Conservation (phyloP, 1,139 yeast species). For the Hyphopichia fennica region DNA sequence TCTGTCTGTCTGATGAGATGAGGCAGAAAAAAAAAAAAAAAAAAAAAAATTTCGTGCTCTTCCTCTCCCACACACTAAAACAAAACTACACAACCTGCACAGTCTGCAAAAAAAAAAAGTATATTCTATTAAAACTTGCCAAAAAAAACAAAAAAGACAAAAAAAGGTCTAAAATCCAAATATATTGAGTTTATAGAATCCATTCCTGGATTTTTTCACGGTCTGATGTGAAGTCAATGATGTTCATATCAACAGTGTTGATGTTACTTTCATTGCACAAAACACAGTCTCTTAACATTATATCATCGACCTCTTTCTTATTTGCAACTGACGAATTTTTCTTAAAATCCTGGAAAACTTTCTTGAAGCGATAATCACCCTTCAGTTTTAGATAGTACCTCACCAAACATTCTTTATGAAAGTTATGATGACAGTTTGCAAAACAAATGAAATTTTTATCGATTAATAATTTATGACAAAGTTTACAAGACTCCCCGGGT, state of each 20-base stretch:
- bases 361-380: constrained; percentile 68
- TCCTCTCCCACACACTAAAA: neutral
- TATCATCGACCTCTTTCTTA: constrained; percentile 53
- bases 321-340: constrained; percentile 31
- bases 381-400: constrained; percentile 56
- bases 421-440: constrained; percentile 83
- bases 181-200: constrained; percentile 17
- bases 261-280: constrained; percentile 79
- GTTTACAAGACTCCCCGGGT: constrained; percentile 81
- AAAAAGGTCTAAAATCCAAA: neutral
- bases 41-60: neutral
- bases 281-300: constrained; percentile 69
- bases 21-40: neutral
- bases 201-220: constrained; percentile 24
- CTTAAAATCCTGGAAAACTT: constrained; percentile 57
- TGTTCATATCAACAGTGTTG: constrained; percentile 60
- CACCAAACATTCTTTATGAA: constrained; percentile 85
- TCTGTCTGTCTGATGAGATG: constrained; percentile 1
- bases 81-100: neutral
- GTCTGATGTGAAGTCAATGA: constrained; percentile 25
- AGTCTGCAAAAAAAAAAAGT: neutral
- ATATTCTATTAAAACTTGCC: neutral
- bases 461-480: constrained; percentile 68
- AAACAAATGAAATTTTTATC: constrained; percentile 76
- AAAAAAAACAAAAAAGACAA: no score